phyloP scores from a whole-genome alignment of 2,329 filamentous ascomycete genomes.

The Pezicula neosporulosa region DNA sequence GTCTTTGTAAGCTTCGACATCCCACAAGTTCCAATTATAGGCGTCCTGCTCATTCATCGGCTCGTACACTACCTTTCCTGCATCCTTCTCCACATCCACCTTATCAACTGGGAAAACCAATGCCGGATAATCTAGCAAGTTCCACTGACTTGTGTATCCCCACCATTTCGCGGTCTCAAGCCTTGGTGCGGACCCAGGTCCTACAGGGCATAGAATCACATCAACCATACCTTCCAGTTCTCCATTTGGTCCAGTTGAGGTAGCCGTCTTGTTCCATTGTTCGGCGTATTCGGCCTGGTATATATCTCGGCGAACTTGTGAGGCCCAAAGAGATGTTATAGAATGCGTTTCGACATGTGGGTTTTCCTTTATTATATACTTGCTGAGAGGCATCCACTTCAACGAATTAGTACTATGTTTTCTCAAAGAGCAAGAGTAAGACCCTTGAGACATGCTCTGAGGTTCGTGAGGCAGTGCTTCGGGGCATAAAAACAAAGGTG shows the following conservation, averaged over 20 bases:
- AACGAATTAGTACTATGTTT: no score
- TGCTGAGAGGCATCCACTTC: constrained; percentile 52
- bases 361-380: constrained; percentile 54
- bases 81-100: constrained; percentile 25
- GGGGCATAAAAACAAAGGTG: no score
- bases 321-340: constrained; percentile 38
- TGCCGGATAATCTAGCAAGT: constrained; percentile 64
- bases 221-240: constrained; percentile 41
- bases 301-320: constrained; percentile 36
- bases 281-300: constrained; percentile 18
- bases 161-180: constrained; percentile 49
- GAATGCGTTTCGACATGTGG: constrained; percentile 38
- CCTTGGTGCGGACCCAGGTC: constrained; percentile 51
- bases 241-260: constrained; percentile 22
- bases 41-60: constrained; percentile 29
- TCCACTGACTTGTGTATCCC: constrained; percentile 67
- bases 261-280: constrained; percentile 26
- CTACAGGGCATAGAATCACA: constrained; percentile 58
- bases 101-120: constrained; percentile 54
- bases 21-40: constrained; percentile 30
- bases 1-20: constrained; percentile 32
- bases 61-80: constrained; percentile 22
- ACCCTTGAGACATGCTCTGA: no score
- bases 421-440: no score
- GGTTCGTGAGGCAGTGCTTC: no score